A percentile compares a stretch with the other conserved stretches of the same genome.
Conservation (phyloP, 495 filamentous ascomycete species). For the Platismatia glauca region DNA sequence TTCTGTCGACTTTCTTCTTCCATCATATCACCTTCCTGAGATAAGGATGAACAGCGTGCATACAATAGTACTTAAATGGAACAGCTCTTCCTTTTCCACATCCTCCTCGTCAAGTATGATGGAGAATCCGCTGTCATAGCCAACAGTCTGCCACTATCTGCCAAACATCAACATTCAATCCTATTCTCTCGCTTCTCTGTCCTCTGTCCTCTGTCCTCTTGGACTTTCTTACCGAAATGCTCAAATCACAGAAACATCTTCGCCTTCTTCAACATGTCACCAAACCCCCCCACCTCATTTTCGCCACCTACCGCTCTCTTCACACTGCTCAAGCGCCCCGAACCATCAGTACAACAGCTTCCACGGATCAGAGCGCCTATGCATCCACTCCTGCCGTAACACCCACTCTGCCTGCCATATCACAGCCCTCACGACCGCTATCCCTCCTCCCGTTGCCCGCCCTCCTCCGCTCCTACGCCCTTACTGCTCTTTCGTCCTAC, state of each 20-base stretch:
- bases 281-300: neutral
- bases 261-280: slow-evolving; percentile 1
- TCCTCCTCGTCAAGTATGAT: neutral
- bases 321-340: slow-evolving; percentile 4
- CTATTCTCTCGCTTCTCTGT: neutral
- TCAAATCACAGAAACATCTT: neutral
- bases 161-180: no score
- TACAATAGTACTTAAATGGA: no score
- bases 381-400: neutral
- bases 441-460: slow-evolving; percentile 63
- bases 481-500: slow-evolving; percentile 73
- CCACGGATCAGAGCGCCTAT: neutral
- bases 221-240: neutral
- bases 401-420: neutral
- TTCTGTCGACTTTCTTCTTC: neutral
- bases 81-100: neutral
- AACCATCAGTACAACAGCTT: slow-evolving; percentile 12
- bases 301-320: neutral
- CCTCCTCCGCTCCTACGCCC: slow-evolving; percentile 69
- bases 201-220: no score
- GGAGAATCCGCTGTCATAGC: neutral
- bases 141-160: no score
- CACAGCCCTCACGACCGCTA: slow-evolving; percentile 39
- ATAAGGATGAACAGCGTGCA: neutral
- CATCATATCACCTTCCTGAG: no score